Evolutionary conservation across 2,329 filamentous ascomycete genomes (phyloP).

Genomic region (Colletotrichum sp.): DNA sequence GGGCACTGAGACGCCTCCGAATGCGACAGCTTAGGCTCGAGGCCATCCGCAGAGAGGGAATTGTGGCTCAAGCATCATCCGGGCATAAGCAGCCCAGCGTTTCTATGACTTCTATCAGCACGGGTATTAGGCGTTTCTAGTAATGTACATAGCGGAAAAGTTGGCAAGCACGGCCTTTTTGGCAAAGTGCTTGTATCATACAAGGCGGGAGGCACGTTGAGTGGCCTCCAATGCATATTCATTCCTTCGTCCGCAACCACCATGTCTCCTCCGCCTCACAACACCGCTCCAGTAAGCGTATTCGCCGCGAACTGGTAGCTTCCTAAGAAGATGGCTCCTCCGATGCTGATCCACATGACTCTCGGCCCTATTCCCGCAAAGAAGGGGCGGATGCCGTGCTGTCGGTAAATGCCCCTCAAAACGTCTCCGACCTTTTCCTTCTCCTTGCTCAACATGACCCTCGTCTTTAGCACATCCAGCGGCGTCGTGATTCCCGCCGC

Average conservation of each 20-base stretch:
- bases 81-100: neutral
- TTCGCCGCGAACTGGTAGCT: slow-evolving; percentile 92
- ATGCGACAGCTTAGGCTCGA: neutral
- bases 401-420: slow-evolving; percentile 66
- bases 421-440: slow-evolving; percentile 64
- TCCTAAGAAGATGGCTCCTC: slow-evolving; percentile 92
- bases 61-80: neutral
- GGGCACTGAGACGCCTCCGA: slow-evolving; percentile 11
- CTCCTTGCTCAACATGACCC: slow-evolving; percentile 87
- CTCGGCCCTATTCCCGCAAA: slow-evolving; percentile 81
- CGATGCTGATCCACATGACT: slow-evolving; percentile 93
- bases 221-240: slow-evolving; percentile 1
- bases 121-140: slow-evolving; percentile 17
- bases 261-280: neutral
- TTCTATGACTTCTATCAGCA: slow-evolving; percentile 11
- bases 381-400: slow-evolving; percentile 71
- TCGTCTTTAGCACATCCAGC: slow-evolving; percentile 93
- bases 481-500: slow-evolving; percentile 91
- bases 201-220: slow-evolving; percentile 3
- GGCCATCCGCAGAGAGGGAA: neutral
- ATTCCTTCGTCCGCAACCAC: neutral
- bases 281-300: slow-evolving; percentile 55
- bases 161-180: slow-evolving; percentile 1
- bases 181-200: neutral
- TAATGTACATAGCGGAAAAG: slow-evolving; percentile 21